Evolutionary conservation across 331 rosid genomes (phyloP), one percentile per base, ranked within the genome.

Genomic region (Dryas integrifolia): DNA sequence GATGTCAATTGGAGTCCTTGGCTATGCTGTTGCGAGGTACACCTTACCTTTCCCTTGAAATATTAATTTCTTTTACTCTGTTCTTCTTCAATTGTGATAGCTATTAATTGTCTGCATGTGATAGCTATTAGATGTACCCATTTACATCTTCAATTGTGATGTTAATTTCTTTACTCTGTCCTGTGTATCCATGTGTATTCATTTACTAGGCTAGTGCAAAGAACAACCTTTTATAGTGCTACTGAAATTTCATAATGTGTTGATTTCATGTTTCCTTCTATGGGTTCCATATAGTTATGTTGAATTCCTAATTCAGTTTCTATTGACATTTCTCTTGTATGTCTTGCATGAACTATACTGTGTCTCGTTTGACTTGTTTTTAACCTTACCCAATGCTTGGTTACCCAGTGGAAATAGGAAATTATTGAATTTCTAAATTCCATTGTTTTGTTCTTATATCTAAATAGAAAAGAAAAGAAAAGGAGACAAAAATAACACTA

Each of bases 11-110:
- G 96, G 90, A 59, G 52, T 91, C 81, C 95, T 94, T 58, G 83
- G 97, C 83, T 91, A 80, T 60, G 86, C 98, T 38, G 84, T 47
- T 75, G 80, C 67, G 67, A 89, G 97, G 97, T 92, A 78, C 41
- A 9, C 5, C 5, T 38, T 67, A 5, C 5, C 5, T 38, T 67
- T 30, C 14, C 5, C 2, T 41, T 38, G 38, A 41, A 50, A 52
- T n/a, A 49, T 39, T 43, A 18, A 39, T 5, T 55, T 55, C 5
- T 69, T 41, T 55, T 3, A 11, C 49, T 18, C n/a, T 12, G 8
- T 12, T 69, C 21, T 55, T 26, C 43, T 18, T 70, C 45, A 8
- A 44, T 18, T 9, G n/a, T 12, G 18, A 69, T 16, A 51, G 24
- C 5, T 12, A 44, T 3, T 45, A 26, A 13, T 21, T 43, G 44